These are phyloP conservation scores for Rhizopus arrhizus DNA, from an alignment of 371 early-diverging fungal species.

Conservation along the genomic window DNA sequence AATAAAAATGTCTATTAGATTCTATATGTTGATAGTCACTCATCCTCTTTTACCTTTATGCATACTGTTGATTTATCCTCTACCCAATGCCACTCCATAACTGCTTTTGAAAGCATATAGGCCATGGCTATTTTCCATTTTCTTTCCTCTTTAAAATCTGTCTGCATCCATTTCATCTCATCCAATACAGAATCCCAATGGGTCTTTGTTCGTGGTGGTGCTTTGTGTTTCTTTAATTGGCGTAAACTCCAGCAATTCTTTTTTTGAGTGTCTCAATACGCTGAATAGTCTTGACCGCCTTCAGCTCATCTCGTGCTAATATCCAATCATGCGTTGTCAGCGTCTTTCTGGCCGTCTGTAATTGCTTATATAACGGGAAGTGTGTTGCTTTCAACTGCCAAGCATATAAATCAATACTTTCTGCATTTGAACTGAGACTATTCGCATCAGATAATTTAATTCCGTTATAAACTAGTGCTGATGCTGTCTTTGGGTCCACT, in stretches of 20 bases:
- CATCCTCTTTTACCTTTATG: conserved; percentile 53
- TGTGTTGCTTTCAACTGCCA: conserved; percentile 75
- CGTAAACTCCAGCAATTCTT: conserved; percentile 79
- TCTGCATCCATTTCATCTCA: conserved; percentile 88
- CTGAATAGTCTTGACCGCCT: conserved; percentile 71
- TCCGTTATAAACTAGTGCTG: conserved; percentile 71
- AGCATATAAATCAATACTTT: conserved; percentile 62
- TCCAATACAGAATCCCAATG: conserved; percentile 90
- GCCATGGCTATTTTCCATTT: conserved; percentile 84
- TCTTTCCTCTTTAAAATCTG: conserved; percentile 85
- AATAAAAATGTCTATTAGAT: conserved; percentile 1
- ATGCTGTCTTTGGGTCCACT: conserved; percentile 72
- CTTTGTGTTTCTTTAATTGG: conserved; percentile 75
- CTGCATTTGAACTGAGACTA: conserved; percentile 4
- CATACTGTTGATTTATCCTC: conserved; percentile 72
- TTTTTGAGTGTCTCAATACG: conserved; percentile 79
- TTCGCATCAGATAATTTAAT: conserved; percentile 28
- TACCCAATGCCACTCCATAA: conserved; percentile 82
- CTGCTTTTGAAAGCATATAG: conserved; percentile 67
- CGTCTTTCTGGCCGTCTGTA: conserved; percentile 71
- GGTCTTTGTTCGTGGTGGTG: conserved; percentile 74
- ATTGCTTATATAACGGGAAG: conserved; percentile 68
- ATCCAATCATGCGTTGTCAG: conserved; percentile 84
- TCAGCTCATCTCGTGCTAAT: conserved; percentile 83
- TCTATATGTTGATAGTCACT: background rate